Evolutionary conservation across 2,329 filamentous ascomycete genomes (phyloP).

Genomic region (Akanthomyces lecanii): DNA sequence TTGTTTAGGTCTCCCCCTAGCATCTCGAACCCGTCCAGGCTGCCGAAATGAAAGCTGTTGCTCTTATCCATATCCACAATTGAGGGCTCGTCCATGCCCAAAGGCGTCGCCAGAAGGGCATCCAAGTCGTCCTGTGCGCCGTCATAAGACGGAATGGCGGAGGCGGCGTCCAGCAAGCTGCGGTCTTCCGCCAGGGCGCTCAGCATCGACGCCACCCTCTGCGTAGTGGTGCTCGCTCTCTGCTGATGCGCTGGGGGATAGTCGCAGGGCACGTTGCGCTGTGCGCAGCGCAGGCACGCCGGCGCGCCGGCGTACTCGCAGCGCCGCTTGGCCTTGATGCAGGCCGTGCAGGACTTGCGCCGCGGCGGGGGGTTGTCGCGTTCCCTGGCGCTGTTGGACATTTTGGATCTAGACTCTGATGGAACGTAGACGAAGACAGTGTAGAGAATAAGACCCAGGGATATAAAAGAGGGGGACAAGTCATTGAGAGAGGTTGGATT

Average conservation of each 20-base stretch:
- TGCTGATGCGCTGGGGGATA: constrained; percentile 29
- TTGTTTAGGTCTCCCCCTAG: constrained; percentile 20
- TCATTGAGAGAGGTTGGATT: background rate
- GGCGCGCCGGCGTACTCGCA: constrained; percentile 48
- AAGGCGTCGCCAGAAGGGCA: background rate
- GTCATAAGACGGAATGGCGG: background rate
- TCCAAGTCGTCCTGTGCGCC: background rate
- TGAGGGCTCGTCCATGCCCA: background rate
- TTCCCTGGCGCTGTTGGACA: constrained; percentile 24
- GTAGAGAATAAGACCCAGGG: no score
- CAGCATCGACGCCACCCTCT: background rate
- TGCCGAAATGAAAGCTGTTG: constrained; percentile 9
- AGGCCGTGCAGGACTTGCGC: constrained; percentile 54
- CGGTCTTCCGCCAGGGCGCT: background rate
- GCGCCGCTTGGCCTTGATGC: constrained; percentile 53
- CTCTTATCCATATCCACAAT: background rate
- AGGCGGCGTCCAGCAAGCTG: background rate
- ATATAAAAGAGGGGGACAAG: background rate
- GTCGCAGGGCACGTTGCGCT: constrained; percentile 43
- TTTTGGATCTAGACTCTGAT: background rate
- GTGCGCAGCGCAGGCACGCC: constrained; percentile 48
- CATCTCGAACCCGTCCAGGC: constrained; percentile 18
- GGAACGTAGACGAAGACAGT: background rate
- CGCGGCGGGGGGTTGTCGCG: constrained; percentile 42
- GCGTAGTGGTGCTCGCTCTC: constrained; percentile 3